These are phyloP conservation scores for Calonectria pteridis DNA, from an alignment of 2,329 filamentous ascomycete genomes.

Conservation along the genomic window DNA sequence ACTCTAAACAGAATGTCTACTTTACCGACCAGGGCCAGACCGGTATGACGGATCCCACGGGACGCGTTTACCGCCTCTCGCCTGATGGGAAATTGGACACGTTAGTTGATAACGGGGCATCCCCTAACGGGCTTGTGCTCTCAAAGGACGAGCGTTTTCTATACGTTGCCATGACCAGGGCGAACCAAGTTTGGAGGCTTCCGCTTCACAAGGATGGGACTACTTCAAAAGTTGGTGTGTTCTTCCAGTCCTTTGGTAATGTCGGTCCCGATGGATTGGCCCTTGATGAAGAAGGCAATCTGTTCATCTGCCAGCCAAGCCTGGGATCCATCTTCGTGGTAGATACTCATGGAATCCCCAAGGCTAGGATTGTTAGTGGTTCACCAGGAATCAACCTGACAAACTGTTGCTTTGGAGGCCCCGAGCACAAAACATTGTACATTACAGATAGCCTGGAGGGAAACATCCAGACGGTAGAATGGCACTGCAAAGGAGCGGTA, in stretches of 20 bases:
- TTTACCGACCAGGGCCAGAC: constrained; percentile 61
- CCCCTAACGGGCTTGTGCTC: constrained; percentile 55
- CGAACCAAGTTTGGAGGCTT: constrained; percentile 57
- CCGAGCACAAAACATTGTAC: constrained; percentile 52
- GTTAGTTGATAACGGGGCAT: constrained; percentile 52
- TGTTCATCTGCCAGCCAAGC: constrained; percentile 53
- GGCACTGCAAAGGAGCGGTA: constrained; percentile 47
- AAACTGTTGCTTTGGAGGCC: constrained; percentile 56
- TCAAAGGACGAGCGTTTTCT: constrained; percentile 54
- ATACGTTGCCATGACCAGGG: constrained; percentile 55
- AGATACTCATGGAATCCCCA: constrained; percentile 51
- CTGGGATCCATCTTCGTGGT: constrained; percentile 54
- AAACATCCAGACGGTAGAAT: constrained; percentile 49
- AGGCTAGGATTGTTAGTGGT: constrained; percentile 51
- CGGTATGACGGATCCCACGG: constrained; percentile 56
- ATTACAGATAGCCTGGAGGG: constrained; percentile 57
- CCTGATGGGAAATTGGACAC: constrained; percentile 52
- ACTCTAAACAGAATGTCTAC: constrained; percentile 53
- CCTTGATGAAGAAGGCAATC: constrained; percentile 53
- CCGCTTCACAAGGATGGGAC: constrained; percentile 54
- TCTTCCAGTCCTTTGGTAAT: constrained; percentile 57
- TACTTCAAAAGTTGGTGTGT: constrained; percentile 53
- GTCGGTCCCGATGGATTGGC: constrained; percentile 54
- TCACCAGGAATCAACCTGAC: constrained; percentile 51
- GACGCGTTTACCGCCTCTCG: constrained; percentile 53